These are phyloP conservation scores for Fusarium brevicatenulatum DNA, from an alignment of 2,329 filamentous ascomycete species.

Conservation along the genomic window DNA sequence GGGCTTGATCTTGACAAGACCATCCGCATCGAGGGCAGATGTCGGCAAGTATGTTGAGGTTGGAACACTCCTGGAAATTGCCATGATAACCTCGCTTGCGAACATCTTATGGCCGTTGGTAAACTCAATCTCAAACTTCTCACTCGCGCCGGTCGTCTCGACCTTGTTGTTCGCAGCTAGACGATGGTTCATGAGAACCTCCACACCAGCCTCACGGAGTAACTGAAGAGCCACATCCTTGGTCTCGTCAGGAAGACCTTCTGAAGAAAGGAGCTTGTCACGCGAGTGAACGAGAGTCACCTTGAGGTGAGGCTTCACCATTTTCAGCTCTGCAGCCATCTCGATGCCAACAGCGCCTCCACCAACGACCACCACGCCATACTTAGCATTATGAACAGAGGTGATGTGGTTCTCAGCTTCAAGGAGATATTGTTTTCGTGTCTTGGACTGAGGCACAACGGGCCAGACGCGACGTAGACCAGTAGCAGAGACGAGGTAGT, in stretches of 20 bases:
- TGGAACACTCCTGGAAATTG: constrained; percentile 71
- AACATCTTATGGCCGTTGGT: constrained; percentile 67
- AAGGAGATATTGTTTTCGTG: constrained; percentile 68
- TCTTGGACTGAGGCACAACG: constrained; percentile 74
- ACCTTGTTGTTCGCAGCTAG: constrained; percentile 61
- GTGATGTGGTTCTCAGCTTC: constrained; percentile 71
- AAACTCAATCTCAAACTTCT: constrained; percentile 63
- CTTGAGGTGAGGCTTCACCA: constrained; percentile 68
- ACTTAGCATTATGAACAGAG: constrained; percentile 59
- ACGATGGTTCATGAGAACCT: constrained; percentile 70
- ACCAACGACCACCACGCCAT: constrained; percentile 77
- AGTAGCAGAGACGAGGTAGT: constrained; percentile 79
- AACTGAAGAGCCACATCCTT: constrained; percentile 70
- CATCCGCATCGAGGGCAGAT: constrained; percentile 68
- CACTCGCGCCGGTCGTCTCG: constrained; percentile 54
- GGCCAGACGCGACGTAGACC: constrained; percentile 77
- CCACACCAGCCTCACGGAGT: constrained; percentile 70
- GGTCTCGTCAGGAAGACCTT: constrained; percentile 75
- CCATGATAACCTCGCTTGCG: constrained; percentile 75
- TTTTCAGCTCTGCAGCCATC: constrained; percentile 82
- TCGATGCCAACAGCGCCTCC: constrained; percentile 83
- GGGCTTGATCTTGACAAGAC: constrained; percentile 71
- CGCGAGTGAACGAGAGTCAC: constrained; percentile 83
- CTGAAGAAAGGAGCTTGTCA: constrained; percentile 74
- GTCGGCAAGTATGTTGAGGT: constrained; percentile 71